Base-by-base conservation (phyloP, 805 yeast species). In the Nadsonia fulvescens region DNA sequence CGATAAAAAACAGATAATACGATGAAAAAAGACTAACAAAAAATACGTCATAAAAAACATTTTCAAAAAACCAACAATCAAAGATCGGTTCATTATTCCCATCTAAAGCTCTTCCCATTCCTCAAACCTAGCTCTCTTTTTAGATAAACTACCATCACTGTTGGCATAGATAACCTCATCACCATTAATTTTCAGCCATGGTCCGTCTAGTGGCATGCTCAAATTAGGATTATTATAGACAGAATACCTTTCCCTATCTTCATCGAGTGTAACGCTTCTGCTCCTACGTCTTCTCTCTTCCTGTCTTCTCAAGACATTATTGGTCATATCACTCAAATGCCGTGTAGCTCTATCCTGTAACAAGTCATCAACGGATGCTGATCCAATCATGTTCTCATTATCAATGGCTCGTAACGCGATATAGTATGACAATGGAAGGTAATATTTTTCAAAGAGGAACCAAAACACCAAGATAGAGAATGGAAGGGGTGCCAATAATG, bases 401-500 rank as follows among this genome's bases (percentile, higher is more conserved):
- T 70, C 62, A 16, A 81, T 70, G 0, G 95, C 77, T 32, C 92
- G 63, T 31, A 86, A 56, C 1, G 96, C 94, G 39, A 86, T 83
- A 47, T 77, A 86, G 32, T 67, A 64, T 2, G 82, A 69, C 29
- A 89, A 54, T 1, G 95, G 96, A 23, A 71, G 56, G 39, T 78
- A 77, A 39, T 73, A 70, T 34, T 66, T 68, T 43, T 89, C 78
- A 45, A 82, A 86, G 43, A 74, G 74, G 70, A 79, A 79, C 43
- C 74, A 54, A 31, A 70, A 64, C 14, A 64, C 61, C 14, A 72
- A 37, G 0, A 91, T 72, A 4, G 69, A 47, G 5, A 78, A 39
- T 2, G 94, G 92, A 22, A 83, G 53, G 3, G 95, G 95, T 3
- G 70, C 53, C 23, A 89, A 51, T 35, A 67, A 61, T 26, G 73